Evolutionary conservation across 352 stramenopile species (phyloP).

Genomic region (Phytophthora hybrid): DNA sequence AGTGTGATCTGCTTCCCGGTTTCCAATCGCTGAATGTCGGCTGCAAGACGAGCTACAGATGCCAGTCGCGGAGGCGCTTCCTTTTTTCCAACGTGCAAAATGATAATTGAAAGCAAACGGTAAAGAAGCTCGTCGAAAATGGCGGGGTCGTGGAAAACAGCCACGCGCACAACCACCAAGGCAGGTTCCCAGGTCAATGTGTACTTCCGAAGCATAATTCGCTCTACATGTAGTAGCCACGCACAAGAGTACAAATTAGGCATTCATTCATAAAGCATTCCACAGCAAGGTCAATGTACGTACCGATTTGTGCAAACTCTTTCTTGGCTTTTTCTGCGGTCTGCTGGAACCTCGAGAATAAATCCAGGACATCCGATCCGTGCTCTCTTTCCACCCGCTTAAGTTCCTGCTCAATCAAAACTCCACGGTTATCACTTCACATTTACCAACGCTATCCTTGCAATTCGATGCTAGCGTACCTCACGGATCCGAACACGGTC

Average conservation of each 20-base stretch:
- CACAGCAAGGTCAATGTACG: background rate
- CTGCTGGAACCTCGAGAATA: constrained; percentile 59
- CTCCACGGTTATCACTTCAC: background rate
- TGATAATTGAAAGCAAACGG: constrained; percentile 65
- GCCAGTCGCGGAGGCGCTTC: constrained; percentile 65
- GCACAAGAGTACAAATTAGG: constrained; percentile 19
- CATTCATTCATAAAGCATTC: background rate
- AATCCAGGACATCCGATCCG: constrained; percentile 47
- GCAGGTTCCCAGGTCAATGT: constrained; percentile 27
- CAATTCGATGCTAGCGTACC: constrained; percentile 32
- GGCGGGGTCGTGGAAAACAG: constrained; percentile 53
- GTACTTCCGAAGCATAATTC: constrained; percentile 57
- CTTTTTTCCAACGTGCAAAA: constrained; percentile 65
- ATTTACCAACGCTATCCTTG: background rate
- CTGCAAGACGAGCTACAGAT: constrained; percentile 54
- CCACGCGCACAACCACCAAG: constrained; percentile 47
- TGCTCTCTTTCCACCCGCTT: constrained; percentile 52
- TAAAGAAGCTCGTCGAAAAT: constrained; percentile 78
- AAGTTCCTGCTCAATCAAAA: constrained; percentile 48
- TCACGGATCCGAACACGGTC: constrained; percentile 88
- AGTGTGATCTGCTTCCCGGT: constrained; percentile 79
- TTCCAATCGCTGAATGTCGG: constrained; percentile 54
- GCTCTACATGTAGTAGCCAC: constrained; percentile 53
- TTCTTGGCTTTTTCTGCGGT: constrained; percentile 57
- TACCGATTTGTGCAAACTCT: constrained; percentile 57